phyloP scores from a whole-genome alignment of 2,329 filamentous ascomycete species.

The Niveomyces coronatus region DNA sequence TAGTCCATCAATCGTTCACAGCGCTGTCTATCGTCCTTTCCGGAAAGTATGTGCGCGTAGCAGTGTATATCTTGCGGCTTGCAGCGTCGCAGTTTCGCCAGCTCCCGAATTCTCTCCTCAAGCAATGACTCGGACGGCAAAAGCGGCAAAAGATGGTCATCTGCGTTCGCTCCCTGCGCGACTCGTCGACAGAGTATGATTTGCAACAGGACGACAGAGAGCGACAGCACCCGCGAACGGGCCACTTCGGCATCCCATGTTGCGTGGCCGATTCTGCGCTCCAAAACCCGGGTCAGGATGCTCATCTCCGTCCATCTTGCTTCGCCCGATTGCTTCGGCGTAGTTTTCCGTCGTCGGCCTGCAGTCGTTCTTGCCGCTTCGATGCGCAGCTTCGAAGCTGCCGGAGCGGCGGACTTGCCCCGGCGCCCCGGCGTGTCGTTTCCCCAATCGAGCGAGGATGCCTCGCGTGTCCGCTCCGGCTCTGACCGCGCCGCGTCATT shows the following conservation, averaged over 20 bases:
- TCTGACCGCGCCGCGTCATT: not conserved
- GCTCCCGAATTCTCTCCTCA: conserved; percentile 13
- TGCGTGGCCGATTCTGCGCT: not conserved
- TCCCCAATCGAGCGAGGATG: too few species aligned
- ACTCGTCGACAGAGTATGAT: not conserved
- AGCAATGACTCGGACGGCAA: conserved; percentile 18
- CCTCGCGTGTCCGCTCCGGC: not conserved
- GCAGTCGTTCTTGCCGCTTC: too few species aligned
- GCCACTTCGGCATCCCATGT: conserved; percentile 1
- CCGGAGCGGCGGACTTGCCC: too few species aligned
- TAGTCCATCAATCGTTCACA: conserved; percentile 22
- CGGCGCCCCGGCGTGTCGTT: too few species aligned
- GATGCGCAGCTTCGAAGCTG: too few species aligned
- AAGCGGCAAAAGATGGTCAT: conserved; percentile 13
- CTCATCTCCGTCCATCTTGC: not conserved
- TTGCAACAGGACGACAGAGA: conserved; percentile 1
- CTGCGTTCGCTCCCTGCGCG: not conserved
- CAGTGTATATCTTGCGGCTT: conserved; percentile 14
- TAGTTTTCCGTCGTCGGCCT: too few species aligned
- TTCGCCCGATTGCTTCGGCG: not conserved
- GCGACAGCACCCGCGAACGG: not conserved
- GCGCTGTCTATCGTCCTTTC: conserved; percentile 20
- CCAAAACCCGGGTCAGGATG: conserved; percentile 1
- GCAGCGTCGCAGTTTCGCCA: conserved; percentile 14
- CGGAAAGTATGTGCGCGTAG: conserved; percentile 21